These are phyloP conservation scores for Colletotrichum costaricense DNA, from an alignment of 2,329 filamentous ascomycete species.

Conservation along the genomic window DNA sequence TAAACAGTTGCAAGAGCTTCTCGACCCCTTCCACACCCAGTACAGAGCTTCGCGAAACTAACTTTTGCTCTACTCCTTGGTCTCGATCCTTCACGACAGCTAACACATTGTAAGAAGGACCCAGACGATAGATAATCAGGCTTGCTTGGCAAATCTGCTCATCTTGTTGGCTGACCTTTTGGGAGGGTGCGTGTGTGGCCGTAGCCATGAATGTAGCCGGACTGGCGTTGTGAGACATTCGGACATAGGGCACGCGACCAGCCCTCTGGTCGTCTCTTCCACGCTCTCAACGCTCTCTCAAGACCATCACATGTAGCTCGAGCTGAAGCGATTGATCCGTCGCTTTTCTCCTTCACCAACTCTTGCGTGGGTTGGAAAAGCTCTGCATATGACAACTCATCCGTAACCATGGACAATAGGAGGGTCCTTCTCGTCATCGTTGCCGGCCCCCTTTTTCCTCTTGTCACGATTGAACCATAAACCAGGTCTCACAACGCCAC, in stretches of 20 bases:
- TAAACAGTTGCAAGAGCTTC: constrained; percentile 33
- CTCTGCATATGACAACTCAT: background rate
- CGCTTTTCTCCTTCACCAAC: background rate
- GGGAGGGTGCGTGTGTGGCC: background rate
- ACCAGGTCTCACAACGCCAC: constrained; percentile 6
- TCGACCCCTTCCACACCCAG: background rate
- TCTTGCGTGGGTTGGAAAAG: background rate
- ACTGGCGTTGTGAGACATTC: constrained; percentile 23
- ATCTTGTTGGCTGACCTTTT: background rate
- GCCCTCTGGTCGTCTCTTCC: background rate
- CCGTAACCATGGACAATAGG: background rate
- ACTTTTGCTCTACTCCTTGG: constrained; percentile 11
- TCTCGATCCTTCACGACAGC: background rate
- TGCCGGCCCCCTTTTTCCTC: background rate
- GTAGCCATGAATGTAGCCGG: background rate
- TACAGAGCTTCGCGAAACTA: constrained; percentile 23
- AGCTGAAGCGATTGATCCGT: constrained; percentile 2
- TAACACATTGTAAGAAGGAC: background rate
- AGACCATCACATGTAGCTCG: constrained; percentile 22
- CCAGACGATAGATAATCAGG: background rate
- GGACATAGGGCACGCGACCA: constrained; percentile 26
- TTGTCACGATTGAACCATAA: background rate
- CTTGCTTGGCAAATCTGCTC: background rate
- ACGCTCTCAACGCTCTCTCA: background rate
- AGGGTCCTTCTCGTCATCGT: too few relatives aligned